Conservation (phyloP, 2,329 filamentous ascomycete species). For the Monilinia laxa region DNA sequence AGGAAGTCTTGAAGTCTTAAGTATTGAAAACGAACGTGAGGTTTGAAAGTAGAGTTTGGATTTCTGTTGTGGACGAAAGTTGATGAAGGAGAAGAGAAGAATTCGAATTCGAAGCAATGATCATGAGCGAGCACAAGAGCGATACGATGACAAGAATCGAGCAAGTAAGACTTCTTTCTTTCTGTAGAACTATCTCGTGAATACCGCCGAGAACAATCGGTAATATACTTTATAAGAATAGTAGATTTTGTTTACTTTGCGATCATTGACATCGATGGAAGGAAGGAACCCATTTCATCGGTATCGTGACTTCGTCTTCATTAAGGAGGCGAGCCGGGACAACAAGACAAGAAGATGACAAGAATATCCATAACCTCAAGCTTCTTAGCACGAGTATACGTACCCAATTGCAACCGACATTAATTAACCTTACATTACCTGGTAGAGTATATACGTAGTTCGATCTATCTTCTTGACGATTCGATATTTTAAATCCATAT, state of each 20-base stretch:
- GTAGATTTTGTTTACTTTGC: not conserved
- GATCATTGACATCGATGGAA: not conserved
- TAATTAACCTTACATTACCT: too few species aligned
- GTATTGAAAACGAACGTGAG: not conserved
- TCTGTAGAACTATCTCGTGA: slow-evolving; percentile 5
- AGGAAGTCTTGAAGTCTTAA: too few species aligned
- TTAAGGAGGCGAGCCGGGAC: not conserved
- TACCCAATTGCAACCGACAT: too few species aligned
- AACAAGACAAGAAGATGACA: too few species aligned
- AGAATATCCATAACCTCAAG: too few species aligned
- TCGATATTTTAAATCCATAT: too few species aligned
- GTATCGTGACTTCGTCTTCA: slow-evolving; percentile 4
- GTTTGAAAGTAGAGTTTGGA: not conserved
- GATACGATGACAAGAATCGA: not conserved
- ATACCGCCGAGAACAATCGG: slow-evolving; percentile 6
- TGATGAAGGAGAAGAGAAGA: slow-evolving; percentile 7
- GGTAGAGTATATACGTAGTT: too few species aligned
- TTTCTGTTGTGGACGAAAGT: not conserved
- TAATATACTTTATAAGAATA: not conserved
- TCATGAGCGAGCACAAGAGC: not conserved
- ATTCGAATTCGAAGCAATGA: too few species aligned
- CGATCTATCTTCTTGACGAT: too few species aligned
- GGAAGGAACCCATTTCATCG: not conserved
- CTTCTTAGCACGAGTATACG: too few species aligned
- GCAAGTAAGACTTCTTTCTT: slow-evolving; percentile 18